Evolutionary conservation across 2,329 filamentous ascomycete genomes (phyloP).

Genomic region (Neonectria punicea): DNA sequence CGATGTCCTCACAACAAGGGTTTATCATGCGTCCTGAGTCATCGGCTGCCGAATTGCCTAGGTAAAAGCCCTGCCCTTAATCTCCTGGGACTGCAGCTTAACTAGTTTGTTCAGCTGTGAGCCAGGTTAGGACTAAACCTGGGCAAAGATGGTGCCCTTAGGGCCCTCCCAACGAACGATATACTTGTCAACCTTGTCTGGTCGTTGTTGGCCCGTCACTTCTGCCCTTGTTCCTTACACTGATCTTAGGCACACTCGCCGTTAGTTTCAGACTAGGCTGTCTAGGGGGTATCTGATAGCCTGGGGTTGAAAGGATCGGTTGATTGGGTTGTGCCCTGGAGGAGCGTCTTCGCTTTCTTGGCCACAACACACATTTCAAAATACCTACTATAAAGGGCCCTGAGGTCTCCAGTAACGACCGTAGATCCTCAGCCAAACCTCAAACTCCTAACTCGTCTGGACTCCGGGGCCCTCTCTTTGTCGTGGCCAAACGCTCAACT

Average conservation of each 20-base stretch:
- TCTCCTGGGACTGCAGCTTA: not conserved
- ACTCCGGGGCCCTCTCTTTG: not conserved
- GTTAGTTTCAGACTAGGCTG: not conserved
- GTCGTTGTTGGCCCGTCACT: not conserved
- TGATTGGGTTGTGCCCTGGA: not conserved
- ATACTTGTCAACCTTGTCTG: not conserved
- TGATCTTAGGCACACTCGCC: not conserved
- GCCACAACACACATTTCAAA: not conserved
- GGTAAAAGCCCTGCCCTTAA: not conserved
- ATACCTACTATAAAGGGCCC: not conserved
- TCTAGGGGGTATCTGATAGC: not conserved
- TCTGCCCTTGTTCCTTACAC: not conserved
- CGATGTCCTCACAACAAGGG: too few species aligned
- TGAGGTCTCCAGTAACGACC: not conserved
- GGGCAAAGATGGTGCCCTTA: not conserved
- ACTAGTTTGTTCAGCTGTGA: not conserved
- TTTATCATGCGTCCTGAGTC: not conserved
- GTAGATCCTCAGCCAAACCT: not conserved
- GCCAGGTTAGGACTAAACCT: not conserved
- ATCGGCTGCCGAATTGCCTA: not conserved
- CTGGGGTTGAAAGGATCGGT: not conserved
- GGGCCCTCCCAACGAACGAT: not conserved
- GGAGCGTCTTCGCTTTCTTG: not conserved
- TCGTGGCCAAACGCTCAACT: not conserved
- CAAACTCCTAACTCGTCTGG: not conserved